Base-by-base conservation (phyloP, 305 asterid species). In the Galium porrigens region DNA sequence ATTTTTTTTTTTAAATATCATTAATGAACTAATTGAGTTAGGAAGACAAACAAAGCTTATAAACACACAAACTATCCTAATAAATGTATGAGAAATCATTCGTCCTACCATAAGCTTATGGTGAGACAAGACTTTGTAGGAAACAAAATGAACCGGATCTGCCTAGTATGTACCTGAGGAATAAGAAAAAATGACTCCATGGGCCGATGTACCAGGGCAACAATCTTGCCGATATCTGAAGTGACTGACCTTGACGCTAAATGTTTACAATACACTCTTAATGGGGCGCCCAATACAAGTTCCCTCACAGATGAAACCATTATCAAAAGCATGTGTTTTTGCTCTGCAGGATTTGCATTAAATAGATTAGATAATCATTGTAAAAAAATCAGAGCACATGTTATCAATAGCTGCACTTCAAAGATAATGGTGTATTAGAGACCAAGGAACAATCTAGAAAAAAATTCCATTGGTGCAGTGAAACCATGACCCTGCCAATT, bases 221-320 rank as follows among this genome's bases (percentile, higher is more conserved):
- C 75, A 64, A 84, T 77, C 81, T 84, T 65, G 78, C 82, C 81
- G 53, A 74, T 69, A 67, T 82, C 87, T 22, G 94, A 73, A 73
- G 81, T 82, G 63, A 71, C 76, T 57, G 80, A 77, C 83, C 95
- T 85, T 25, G 82, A 72, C 72, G 78, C 71, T 73, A 91, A 88
- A 61, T 83, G 90, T 74, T 81, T 91, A 27, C 89, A 72, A 80
- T 85, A 65, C n/a, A 78, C 92, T 82, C 87, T 84, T 75, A 91
- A 64, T 57, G 94, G 98, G 6, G 96, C 98, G 63, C 98, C 96
- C 74, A 81, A 80, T 46, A 91, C 98, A 57, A 88, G 84, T 80
- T 91, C 98, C 81, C 95, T 77, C 68, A 91, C 79, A 12, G 98
- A 88, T 70, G 96, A 91, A 81, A 91, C 77, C 86, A 82, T 91